Evolutionary conservation across 148 eudicot genomes (phyloP), one percentile per base, ranked within the genome.

Genomic region (Polygonum aviculare): DNA sequence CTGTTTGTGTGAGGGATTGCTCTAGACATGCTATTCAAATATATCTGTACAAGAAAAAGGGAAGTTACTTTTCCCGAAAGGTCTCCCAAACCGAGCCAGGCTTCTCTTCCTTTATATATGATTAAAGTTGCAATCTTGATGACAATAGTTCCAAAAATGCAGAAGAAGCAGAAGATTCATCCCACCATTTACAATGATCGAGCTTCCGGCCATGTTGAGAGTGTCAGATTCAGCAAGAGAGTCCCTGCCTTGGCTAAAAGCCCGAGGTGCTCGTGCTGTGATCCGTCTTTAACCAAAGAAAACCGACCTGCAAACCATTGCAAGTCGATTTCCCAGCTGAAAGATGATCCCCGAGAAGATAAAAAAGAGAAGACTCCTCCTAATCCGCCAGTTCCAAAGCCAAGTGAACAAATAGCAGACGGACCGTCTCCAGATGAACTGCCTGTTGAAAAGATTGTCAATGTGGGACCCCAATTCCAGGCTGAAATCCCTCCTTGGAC

Each of bases 401-500:
- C 74, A 72, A 72, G 33, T 19, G 52, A 83, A 69, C 80, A 6
- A 65, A 55, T 33, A 63, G 31, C 26, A 14, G 7, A 7, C 8
- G 51, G 38, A 22, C 33, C 6, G 9, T 78, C 62, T 59, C 65
- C 22, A 12, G 86, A 81, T 21, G 81, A 77, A 62, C 33, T 0
- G 2, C 74, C 51, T 21, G 44, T 80, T 45, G 79, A 82, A 51
- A 89, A 82, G 70, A 67, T 63, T 55, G 87, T 72, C 74, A 78
- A 80, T 16, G 73, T 94, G 63, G 97, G 97, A 16, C 81, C 87
- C 3, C 85, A 52, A 31, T 89, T 73, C 81, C 98, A 94, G 85
- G 98, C 91, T 7, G 83, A 84, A 70, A 87, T 94, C 75, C 96
- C 97, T 40, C 59, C 76, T 74, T 92, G 95, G 95, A 84, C 90